Evolutionary conservation across 2,329 filamentous ascomycete species (phyloP), one percentile per base, ranked within the genome.

Genomic region (Aspergillus unguis): DNA sequence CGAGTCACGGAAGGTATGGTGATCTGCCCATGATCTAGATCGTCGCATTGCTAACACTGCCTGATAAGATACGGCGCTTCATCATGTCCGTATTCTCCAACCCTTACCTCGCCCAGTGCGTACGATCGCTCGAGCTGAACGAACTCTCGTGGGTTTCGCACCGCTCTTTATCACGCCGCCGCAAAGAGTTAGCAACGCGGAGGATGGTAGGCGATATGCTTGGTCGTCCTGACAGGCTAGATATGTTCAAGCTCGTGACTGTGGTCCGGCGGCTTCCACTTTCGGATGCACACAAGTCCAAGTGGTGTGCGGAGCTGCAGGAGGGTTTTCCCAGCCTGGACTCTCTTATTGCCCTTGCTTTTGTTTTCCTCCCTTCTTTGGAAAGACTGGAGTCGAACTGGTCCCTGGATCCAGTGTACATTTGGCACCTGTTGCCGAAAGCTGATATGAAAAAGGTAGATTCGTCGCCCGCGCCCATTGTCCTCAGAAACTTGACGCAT

Each of bases 401-500:
- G 45, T 45, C 45, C 5, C 25, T 25, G 10, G 51, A 49, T 29
- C 36, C 46, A 36, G 27, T 36, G 9, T 53, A 41, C 23, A 53
- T 48, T n/a, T 33, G 40, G 28, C 40, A 45, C 33, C 17, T 53
- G 25, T 42, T 51, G 36, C 49, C 42, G 11, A 26, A 35, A 46
- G 44, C 49, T 41, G 42, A 41, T 46, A 46, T 25, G n/a, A 9
- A 26, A 26, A 44, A 40, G 42, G 33, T 50, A 50, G 48, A 45
- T 38, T 38, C 50, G 35, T 32, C 29, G 41, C 33, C 35, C 41
- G 41, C 26, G 51, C 41, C 45, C n/a, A 17, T 38, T 35, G 37
- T 53, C n/a, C 41, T 53, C 17, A 26, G 46, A 26, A 49, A 49
- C n/a, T 37, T 53, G 35, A 53, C 35, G 23, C 51, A 53, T 41